Base-by-base conservation (phyloP, 1,284 basidiomycete genomes). In the Pyrrhoderma lamaoense region DNA sequence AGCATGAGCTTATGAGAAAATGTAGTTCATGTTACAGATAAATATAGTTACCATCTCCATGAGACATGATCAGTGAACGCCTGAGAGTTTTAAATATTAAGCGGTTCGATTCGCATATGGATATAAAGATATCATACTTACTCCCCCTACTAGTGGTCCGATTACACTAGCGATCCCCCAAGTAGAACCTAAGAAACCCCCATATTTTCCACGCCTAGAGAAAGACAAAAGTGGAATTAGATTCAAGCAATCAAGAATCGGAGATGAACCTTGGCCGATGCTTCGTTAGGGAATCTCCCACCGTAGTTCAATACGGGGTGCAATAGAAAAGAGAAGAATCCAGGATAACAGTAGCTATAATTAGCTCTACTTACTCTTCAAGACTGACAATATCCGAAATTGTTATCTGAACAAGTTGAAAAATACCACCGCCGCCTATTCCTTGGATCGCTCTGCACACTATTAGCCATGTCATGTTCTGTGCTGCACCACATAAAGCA, bases 81-180 rank as follows among this genome's bases (percentile, higher is more conserved):
- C 81, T 82, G 52, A 40, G 43, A 23, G 31, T 31, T 23, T 25
- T 37, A 13, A 42, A 18, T 3, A 18, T 23, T 49, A 21, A 47
- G 4, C 31, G 45, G 13, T 38, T 38, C 36, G 25, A 5, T 31
- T 31, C 11, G 11, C 16, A 49, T 16, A 22, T 21, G 27, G 31
- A 9, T 49, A 2, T 36, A 23, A 21, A 25, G 31, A 38, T 22
- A 19, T 8, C 2, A 11, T 19, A 67, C 80, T 68, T 62, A 84
- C 82, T 57, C 84, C 85, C 51, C 85, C 84, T 4, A 87, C 67
- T 3, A 91, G 68, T 2, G 89, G 89, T 0, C 90, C 89, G 7
- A 88, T 65, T 23, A 90, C 85, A 58, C 84, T 82, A 39, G 83
- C 84, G 58, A 90, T 75, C 3, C 89, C 89, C 82, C 86, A 93